These are phyloP conservation scores for Tetracladium marchalianum DNA, from an alignment of 495 filamentous ascomycete genomes.

Conservation along the genomic window DNA sequence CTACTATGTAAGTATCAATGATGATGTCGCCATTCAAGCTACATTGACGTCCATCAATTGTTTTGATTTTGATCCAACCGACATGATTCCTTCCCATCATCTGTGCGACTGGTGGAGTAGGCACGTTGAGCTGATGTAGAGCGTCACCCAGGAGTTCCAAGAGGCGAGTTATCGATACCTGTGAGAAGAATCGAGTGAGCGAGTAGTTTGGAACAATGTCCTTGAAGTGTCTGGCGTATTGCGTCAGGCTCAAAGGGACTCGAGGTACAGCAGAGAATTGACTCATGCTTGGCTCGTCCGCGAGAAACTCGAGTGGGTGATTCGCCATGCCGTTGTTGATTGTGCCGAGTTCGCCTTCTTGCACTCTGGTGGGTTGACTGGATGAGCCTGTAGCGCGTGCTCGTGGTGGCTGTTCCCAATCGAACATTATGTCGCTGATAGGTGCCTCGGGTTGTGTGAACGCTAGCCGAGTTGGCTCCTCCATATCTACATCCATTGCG, in stretches of 20 bases:
- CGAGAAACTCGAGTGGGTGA: slow-evolving; percentile 48
- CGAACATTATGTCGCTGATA: slow-evolving; percentile 42
- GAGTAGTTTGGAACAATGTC: slow-evolving; percentile 76
- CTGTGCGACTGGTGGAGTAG: slow-evolving; percentile 42
- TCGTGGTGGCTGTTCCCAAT: slow-evolving; percentile 34
- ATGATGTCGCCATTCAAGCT: slow-evolving; percentile 74
- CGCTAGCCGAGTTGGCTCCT: slow-evolving; percentile 30
- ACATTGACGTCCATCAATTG: slow-evolving; percentile 71
- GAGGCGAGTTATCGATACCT: slow-evolving; percentile 65
- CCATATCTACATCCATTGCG: slow-evolving; percentile 40
- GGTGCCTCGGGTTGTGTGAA: slow-evolving; percentile 69
- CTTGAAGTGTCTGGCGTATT: slow-evolving; percentile 75
- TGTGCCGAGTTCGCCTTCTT: slow-evolving; percentile 7
- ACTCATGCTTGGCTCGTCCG: slow-evolving; percentile 82
- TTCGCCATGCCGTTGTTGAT: slow-evolving; percentile 8
- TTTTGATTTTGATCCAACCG: slow-evolving; percentile 56
- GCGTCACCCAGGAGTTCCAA: slow-evolving; percentile 72
- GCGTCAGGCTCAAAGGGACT: slow-evolving; percentile 73
- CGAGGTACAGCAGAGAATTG: slow-evolving; percentile 79
- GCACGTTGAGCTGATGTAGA: slow-evolving; percentile 72
- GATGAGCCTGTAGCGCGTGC: slow-evolving; percentile 17
- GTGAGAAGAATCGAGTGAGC: slow-evolving; percentile 86
- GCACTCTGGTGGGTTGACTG: slow-evolving; percentile 32
- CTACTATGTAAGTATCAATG: slow-evolving; percentile 53
- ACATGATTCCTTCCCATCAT: slow-evolving; percentile 32